phyloP scores from a whole-genome alignment of 2,329 filamentous ascomycete species.

The Thelonectria rubi region DNA sequence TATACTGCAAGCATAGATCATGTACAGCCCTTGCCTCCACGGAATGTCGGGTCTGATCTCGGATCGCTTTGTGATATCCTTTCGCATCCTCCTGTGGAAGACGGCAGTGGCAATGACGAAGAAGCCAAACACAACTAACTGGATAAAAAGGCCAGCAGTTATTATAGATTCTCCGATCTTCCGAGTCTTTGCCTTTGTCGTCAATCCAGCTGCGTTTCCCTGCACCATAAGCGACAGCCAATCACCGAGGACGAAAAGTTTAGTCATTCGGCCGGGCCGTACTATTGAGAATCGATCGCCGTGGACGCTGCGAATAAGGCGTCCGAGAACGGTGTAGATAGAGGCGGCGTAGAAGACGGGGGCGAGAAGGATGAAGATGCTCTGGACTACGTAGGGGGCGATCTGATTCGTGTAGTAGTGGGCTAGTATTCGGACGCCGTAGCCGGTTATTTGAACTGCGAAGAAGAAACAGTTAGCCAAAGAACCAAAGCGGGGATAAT shows the following conservation, averaged over 20 bases:
- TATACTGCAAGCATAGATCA: constrained; percentile 23
- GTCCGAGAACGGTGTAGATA: constrained; percentile 31
- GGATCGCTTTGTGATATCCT: not conserved
- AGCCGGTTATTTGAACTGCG: constrained; percentile 27
- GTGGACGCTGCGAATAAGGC: constrained; percentile 2
- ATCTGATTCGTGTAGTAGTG: constrained; percentile 23
- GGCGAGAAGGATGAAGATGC: constrained; percentile 20
- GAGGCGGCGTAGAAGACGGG: constrained; percentile 33
- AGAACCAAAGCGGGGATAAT: no score
- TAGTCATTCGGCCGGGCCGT: constrained; percentile 23
- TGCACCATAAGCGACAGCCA: constrained; percentile 29
- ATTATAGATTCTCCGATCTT: constrained; percentile 23
- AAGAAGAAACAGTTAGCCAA: not conserved
- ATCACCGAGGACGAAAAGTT: constrained; percentile 26
- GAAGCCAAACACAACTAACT: constrained; percentile 7
- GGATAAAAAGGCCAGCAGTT: not conserved
- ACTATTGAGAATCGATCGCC: constrained; percentile 20
- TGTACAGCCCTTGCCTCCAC: constrained; percentile 19
- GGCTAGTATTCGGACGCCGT: constrained; percentile 25
- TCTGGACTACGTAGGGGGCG: constrained; percentile 30
- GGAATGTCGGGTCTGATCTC: not conserved
- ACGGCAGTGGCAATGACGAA: constrained; percentile 25
- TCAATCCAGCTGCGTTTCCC: constrained; percentile 13
- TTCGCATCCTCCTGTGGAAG: constrained; percentile 2
- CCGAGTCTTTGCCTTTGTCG: constrained; percentile 1